Conservation (phyloP, 2,329 filamentous ascomycete genomes). For the Fusarium pseudocircinatum region DNA sequence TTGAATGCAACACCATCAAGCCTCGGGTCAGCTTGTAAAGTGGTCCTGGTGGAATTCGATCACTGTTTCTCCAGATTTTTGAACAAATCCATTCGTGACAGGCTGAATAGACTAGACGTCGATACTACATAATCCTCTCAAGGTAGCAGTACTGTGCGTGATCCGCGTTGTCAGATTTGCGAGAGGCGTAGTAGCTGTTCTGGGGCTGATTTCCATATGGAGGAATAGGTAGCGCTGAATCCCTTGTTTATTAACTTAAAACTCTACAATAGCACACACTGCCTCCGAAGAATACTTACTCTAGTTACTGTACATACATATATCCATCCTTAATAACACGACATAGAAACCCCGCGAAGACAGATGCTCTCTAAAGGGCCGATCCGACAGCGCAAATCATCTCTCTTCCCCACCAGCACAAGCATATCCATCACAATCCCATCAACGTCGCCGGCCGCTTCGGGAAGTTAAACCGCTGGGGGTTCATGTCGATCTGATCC, state of each 20-base stretch:
- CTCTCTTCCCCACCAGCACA: slow-evolving; percentile 11
- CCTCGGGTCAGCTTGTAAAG: background rate
- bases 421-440: slow-evolving; percentile 12
- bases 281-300: background rate
- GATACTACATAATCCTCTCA: background rate
- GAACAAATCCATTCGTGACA: slow-evolving; percentile 3
- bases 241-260: background rate
- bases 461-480: slow-evolving; percentile 31
- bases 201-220: background rate
- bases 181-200: background rate
- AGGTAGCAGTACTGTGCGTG: background rate
- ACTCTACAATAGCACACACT: background rate
- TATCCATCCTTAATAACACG: background rate
- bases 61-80: slow-evolving; percentile 25
- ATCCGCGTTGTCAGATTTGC: slow-evolving; percentile 16
- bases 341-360: background rate
- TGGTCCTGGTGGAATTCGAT: slow-evolving; percentile 6
- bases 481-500: slow-evolving; percentile 31
- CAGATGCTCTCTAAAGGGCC: background rate
- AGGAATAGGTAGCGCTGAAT: background rate
- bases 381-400: slow-evolving; percentile 23
- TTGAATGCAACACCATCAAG: slow-evolving; percentile 6
- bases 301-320: background rate
- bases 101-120: background rate
- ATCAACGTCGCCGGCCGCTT: slow-evolving; percentile 21